Evolutionary conservation across 768 basidiomycete species (phyloP).

Genomic region (Coprinellus aureogranulatus): DNA sequence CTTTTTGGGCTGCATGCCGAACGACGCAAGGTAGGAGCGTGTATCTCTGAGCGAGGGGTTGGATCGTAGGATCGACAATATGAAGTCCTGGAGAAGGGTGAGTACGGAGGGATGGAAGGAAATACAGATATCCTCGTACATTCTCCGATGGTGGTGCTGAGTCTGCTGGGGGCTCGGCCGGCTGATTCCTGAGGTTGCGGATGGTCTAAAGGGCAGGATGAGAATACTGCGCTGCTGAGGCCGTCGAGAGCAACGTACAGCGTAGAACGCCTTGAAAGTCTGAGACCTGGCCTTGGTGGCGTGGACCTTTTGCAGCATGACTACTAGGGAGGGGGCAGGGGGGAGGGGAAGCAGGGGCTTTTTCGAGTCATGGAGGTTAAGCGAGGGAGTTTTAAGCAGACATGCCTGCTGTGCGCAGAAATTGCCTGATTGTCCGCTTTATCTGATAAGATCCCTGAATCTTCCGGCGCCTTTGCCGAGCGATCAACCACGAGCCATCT

Average conservation of each 20-base stretch:
- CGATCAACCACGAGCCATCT: neutral
- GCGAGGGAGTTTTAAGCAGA: slow-evolving; percentile 31
- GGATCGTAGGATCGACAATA: slow-evolving; percentile 89
- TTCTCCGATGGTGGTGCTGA: slow-evolving; percentile 48
- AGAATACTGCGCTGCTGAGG: slow-evolving; percentile 5
- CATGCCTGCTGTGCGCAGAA: slow-evolving; percentile 16
- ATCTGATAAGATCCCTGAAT: slow-evolving; percentile 34
- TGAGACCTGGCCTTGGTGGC: slow-evolving; percentile 30
- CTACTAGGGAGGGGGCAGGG: slow-evolving; percentile 8
- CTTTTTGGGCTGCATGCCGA: slow-evolving; percentile 61
- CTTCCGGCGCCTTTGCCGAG: neutral
- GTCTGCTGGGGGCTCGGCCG: slow-evolving; percentile 31
- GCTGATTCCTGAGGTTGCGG: slow-evolving; percentile 34
- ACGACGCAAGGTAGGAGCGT: slow-evolving; percentile 86
- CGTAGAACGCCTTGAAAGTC: slow-evolving; percentile 52
- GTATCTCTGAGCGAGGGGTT: slow-evolving; percentile 92
- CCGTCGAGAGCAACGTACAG: slow-evolving; percentile 38
- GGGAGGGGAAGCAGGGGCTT: slow-evolving; percentile 11
- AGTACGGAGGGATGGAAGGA: slow-evolving; percentile 9
- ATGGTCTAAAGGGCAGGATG: slow-evolving; percentile 35
- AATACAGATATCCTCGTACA: slow-evolving; percentile 23
- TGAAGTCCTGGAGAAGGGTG: slow-evolving; percentile 72
- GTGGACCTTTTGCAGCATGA: slow-evolving; percentile 39
- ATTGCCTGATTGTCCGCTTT: slow-evolving; percentile 17
- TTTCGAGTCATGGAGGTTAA: slow-evolving; percentile 27